Evolutionary conservation across 2,329 filamentous ascomycete genomes (phyloP), one percentile per base, ranked within the genome.

Genomic region (Cladophialophora carrionii): DNA sequence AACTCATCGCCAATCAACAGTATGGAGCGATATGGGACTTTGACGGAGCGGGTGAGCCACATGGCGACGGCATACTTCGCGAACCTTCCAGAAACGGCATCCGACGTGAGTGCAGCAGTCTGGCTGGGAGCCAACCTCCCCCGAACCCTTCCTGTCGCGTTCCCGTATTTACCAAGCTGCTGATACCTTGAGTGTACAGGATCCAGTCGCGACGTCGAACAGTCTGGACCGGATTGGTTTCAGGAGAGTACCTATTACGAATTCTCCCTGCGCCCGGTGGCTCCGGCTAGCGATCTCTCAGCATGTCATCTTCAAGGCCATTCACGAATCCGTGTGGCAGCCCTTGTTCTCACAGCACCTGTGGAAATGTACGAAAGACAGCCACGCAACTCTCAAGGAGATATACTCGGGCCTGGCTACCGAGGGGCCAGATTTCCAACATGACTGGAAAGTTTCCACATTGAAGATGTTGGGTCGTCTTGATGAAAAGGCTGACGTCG

Each of bases 381-480:
- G 22, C 17, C 17, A 26, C 17, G n/a, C 32, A 31, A 31, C 52
- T 53, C 48, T 52, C 22, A 29, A 2, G 14, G 48, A 56, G 31
- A 61, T 61, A 43, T 24, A 61, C 37, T 37, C 22, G 37, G n/a
- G 48, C 10, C 52, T 61, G 48, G 48, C 48, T 22, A 48, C 51
- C 34, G 58, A 48, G 20, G 48, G 58, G 52, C 26, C 20, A 9
- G 58, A 53, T 24, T 61, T 61, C 37, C 58, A 61, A 41, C 58
- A 61, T 54, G 29, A 48, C 8, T 61, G 58, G 58, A 53, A 31
- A 54, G 58, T 61, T 29, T 31, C 58, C 32, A 61, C 58, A 54
- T 61, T 61, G 48, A 61, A n/a, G 58, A 41, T 48, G 4, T 41
- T 61, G 26, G 58, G 34, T 14, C 52, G 41, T 4, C 58, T 61